Evolutionary conservation across 345 rosid genomes (phyloP).

Genomic region (Gossypium raimondii): DNA sequence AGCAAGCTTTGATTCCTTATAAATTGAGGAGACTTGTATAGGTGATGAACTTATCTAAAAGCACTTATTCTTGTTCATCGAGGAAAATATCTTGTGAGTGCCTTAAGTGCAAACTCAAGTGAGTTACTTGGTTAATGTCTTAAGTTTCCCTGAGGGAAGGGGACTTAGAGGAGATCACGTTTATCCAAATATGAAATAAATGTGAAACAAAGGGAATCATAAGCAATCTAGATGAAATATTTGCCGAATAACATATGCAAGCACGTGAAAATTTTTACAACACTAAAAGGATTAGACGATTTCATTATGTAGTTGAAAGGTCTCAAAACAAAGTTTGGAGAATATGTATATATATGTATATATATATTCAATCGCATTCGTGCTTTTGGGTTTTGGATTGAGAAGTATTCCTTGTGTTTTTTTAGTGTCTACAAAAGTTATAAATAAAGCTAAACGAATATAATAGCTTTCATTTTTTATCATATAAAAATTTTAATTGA

Average conservation of each 20-base stretch:
- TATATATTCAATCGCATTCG: neutral
- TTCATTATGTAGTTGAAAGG: neutral
- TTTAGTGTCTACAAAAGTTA: conserved; percentile 20
- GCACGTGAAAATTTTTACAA: neutral
- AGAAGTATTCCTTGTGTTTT: conserved; percentile 26
- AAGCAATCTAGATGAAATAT: neutral
- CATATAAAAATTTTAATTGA: too few species aligned
- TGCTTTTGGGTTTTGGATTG: conserved; percentile 21
- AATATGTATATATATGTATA: neutral
- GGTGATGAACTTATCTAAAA: too few species aligned
- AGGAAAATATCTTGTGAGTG: too few species aligned
- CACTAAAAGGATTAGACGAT: too few species aligned
- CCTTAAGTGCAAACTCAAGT: too few species aligned
- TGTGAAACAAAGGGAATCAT: neutral
- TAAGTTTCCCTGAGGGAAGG: too few species aligned
- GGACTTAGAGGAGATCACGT: too few species aligned
- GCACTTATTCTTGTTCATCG: too few species aligned
- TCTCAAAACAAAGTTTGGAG: conserved; percentile 7
- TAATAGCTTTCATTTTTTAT: too few species aligned
- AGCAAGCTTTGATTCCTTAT: too few species aligned
- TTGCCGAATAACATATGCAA: neutral
- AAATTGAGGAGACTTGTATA: too few species aligned
- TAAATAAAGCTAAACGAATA: conserved; percentile 16
- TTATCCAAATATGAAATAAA: neutral
- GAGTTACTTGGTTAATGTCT: too few species aligned